Conservation (phyloP, 495 filamentous ascomycete genomes). For the Penicillium lividum region DNA sequence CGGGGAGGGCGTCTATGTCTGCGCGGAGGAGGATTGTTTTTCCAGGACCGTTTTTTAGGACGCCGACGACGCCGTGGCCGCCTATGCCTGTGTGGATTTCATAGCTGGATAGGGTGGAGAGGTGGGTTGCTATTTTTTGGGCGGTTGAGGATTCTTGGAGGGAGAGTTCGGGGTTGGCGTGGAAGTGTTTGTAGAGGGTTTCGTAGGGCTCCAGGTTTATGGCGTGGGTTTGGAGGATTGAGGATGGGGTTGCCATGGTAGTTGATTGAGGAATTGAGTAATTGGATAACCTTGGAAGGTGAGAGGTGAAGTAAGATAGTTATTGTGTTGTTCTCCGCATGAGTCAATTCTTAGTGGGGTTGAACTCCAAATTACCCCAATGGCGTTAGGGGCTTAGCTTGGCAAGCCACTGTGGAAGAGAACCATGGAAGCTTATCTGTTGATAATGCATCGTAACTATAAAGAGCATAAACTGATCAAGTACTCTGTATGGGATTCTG, state of each 20-base stretch:
- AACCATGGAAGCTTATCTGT: too few relatives aligned
- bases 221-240: slow-evolving; percentile 18
- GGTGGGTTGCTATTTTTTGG: slow-evolving; percentile 37
- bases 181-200: slow-evolving; percentile 55
- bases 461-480: too few relatives aligned
- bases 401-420: too few relatives aligned
- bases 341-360: neutral
- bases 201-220: slow-evolving; percentile 47
- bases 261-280: neutral
- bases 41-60: slow-evolving; percentile 49
- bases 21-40: slow-evolving; percentile 53
- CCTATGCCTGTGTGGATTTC: slow-evolving; percentile 49
- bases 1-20: slow-evolving; percentile 56
- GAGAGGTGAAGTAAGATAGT: too few relatives aligned
- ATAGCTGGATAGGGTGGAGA: slow-evolving; percentile 31
- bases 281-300: neutral
- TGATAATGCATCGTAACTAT: too few relatives aligned
- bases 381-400: neutral
- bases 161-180: slow-evolving; percentile 59
- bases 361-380: neutral
- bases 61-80: slow-evolving; percentile 48
- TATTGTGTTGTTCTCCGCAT: neutral
- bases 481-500: too few relatives aligned
- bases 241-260: slow-evolving; percentile 32
- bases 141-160: slow-evolving; percentile 52